Conservation (phyloP, 1,284 basidiomycete species). For the Trichosporon faecale region DNA sequence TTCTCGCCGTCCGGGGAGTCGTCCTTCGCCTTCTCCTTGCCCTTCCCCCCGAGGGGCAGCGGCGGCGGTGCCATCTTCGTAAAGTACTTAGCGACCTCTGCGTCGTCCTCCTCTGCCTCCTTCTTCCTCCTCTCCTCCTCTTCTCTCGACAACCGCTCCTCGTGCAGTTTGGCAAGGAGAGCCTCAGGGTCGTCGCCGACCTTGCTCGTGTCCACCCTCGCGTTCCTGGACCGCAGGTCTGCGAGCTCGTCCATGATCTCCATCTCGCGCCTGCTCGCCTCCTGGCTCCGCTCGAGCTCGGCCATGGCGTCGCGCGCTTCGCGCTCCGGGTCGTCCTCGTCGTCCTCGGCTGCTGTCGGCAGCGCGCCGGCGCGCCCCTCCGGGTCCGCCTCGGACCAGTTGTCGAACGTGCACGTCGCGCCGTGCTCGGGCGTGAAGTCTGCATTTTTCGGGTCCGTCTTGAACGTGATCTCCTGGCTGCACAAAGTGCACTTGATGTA, state of each 20-base stretch:
- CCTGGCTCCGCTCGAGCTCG: slow-evolving; percentile 83
- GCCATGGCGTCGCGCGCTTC: slow-evolving; percentile 84
- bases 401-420: slow-evolving; percentile 87
- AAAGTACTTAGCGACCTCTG: slow-evolving; percentile 79
- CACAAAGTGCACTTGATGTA: slow-evolving; percentile 71
- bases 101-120: slow-evolving; percentile 88
- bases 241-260: slow-evolving; percentile 94
- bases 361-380: slow-evolving; percentile 38
- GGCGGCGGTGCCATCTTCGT: slow-evolving; percentile 59
- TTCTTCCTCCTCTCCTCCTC: slow-evolving; percentile 55
- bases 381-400: slow-evolving; percentile 43
- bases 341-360: slow-evolving; percentile 50
- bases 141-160: slow-evolving; percentile 54
- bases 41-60: slow-evolving; percentile 23
- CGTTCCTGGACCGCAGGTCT: slow-evolving; percentile 80
- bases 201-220: slow-evolving; percentile 77
- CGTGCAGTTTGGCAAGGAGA: slow-evolving; percentile 42
- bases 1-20: slow-evolving; percentile 22
- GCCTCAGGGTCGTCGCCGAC: slow-evolving; percentile 51
- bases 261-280: slow-evolving; percentile 95
- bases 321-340: slow-evolving; percentile 48
- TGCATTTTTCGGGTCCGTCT: slow-evolving; percentile 97
- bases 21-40: slow-evolving; percentile 24
- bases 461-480: slow-evolving; percentile 98
- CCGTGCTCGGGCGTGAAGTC: slow-evolving; percentile 91